Conservation (phyloP, 345 rosid species). For the Pseudoturritis turrita region DNA sequence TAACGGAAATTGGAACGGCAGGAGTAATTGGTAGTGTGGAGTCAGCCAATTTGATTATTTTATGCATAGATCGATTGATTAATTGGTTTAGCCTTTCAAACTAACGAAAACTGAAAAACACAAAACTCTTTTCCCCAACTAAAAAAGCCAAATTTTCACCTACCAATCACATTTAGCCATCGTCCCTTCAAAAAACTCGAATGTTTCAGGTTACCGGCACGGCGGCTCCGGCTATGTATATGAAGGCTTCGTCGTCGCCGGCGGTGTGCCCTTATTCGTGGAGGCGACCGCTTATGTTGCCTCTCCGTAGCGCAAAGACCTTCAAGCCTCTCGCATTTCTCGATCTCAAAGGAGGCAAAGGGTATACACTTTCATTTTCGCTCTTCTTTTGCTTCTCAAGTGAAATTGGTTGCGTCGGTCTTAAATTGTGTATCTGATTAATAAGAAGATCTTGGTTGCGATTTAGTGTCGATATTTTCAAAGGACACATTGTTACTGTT, state of each 20-base stretch:
- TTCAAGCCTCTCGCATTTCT: constrained; percentile 37
- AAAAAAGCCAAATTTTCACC: neutral
- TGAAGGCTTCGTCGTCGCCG: constrained; percentile 24
- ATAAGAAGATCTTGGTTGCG: neutral
- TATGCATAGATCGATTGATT: too few relatives aligned
- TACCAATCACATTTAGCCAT: neutral
- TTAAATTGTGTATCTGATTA: neutral
- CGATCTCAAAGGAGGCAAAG: constrained; percentile 56
- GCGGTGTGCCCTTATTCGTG: constrained; percentile 10
- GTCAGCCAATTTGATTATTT: too few relatives aligned
- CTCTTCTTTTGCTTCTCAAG: neutral
- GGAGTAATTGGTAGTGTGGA: too few relatives aligned
- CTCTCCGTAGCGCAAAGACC: constrained; percentile 28
- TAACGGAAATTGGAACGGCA: too few relatives aligned
- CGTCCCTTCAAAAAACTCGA: neutral
- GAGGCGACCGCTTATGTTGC: constrained; percentile 12
- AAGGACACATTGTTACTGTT: too few relatives aligned
- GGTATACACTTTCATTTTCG: too few relatives aligned
- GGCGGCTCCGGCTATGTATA: constrained; percentile 21
- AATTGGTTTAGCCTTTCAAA: too few relatives aligned
- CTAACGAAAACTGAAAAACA: neutral
- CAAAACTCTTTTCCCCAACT: neutral
- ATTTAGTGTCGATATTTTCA: neutral
- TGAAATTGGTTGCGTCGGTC: neutral
- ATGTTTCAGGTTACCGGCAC: constrained; percentile 33